Evolutionary conservation across 208 protist species (phyloP).

Genomic region (Giardia muris): DNA sequence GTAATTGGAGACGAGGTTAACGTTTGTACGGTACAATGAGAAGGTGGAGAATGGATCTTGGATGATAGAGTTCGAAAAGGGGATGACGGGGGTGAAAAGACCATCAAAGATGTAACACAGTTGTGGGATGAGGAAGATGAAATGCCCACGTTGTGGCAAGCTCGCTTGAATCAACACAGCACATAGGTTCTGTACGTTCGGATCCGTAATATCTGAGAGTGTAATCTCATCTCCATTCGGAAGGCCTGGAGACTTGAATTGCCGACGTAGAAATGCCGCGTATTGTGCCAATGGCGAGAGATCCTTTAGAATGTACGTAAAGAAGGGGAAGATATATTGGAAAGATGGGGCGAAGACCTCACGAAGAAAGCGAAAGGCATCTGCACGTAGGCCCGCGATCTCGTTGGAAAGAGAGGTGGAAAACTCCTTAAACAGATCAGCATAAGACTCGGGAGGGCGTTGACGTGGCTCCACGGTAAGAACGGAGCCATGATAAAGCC

Average conservation of each 20-base stretch:
- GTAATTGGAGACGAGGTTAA: background rate
- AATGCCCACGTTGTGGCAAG: background rate
- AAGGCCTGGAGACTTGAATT: background rate
- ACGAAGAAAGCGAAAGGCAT: background rate
- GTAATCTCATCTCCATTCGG: background rate
- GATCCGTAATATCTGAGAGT: background rate
- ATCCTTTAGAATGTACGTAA: background rate
- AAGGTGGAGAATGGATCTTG: background rate
- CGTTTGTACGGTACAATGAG: background rate
- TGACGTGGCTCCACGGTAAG: background rate
- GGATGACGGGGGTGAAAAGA: background rate
- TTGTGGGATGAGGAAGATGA: background rate
- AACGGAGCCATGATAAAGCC: background rate
- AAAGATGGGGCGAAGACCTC: background rate
- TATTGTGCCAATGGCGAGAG: background rate
- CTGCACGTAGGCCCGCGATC: background rate
- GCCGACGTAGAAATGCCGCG: background rate
- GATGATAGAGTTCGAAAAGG: background rate
- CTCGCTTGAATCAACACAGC: background rate
- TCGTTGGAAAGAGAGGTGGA: background rate
- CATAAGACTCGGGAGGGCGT: background rate
- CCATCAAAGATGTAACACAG: slow-evolving; percentile 2
- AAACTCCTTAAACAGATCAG: background rate
- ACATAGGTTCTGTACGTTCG: background rate
- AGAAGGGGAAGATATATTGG: background rate